A percentile compares a stretch with the other conserved stretches of the same genome.
Conservation (phyloP, 305 asterid genomes). For the Fraxinus ornus region DNA sequence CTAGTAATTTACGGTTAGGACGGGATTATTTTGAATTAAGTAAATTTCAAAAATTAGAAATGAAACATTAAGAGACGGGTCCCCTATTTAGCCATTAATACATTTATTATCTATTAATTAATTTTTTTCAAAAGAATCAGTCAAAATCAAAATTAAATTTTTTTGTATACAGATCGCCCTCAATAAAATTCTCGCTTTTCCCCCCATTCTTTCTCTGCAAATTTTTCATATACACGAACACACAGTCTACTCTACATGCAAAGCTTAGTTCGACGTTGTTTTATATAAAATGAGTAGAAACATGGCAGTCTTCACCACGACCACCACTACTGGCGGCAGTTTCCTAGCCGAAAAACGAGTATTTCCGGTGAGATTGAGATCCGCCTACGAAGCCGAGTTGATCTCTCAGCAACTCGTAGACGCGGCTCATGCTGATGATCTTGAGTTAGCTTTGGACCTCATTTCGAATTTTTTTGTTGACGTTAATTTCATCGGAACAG, state of each 20-base stretch:
- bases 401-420: constrained; percentile 61
- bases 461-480: constrained; percentile 46
- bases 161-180: not conserved
- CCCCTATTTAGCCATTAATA: not conserved
- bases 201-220: constrained; percentile 1
- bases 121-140: not conserved
- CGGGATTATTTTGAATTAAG: not conserved
- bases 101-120: not conserved
- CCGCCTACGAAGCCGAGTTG: constrained; percentile 34
- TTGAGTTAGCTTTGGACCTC: constrained; percentile 44
- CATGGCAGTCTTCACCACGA: constrained; percentile 26
- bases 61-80: not conserved
- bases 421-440: constrained; percentile 56
- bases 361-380: constrained; percentile 31
- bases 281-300: constrained; percentile 22
- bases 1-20: too few species aligned
- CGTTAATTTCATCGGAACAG: constrained; percentile 66
- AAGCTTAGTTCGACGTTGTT: constrained; percentile 13
- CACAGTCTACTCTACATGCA: not conserved
- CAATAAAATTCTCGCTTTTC: not conserved
- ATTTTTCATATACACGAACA: not conserved
- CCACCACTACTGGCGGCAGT: constrained; percentile 25
- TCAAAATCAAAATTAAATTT: not conserved
- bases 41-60: not conserved
- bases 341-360: constrained; percentile 27